These are phyloP conservation scores for Ustilago trichophora DNA, from an alignment of 1,284 basidiomycete genomes.

Conservation along the genomic window DNA sequence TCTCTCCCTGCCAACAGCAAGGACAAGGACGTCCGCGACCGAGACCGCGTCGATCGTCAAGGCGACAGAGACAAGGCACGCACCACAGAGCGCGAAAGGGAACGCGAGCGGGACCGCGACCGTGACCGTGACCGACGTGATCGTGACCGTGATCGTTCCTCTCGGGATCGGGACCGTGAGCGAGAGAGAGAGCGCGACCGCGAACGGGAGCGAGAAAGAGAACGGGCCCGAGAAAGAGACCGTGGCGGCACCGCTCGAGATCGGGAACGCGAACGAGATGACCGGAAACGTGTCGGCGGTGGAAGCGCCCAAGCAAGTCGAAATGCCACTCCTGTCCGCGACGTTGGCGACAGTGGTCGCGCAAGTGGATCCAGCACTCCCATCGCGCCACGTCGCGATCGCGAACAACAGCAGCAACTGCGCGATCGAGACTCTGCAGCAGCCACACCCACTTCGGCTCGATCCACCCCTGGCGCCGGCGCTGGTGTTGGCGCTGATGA, in stretches of 20 bases:
- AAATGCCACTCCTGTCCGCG: constrained; percentile 25
- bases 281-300: constrained; percentile 7
- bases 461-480: constrained; percentile 10
- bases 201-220: not conserved
- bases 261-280: constrained; percentile 4
- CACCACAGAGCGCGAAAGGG: constrained; percentile 19
- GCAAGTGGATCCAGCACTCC: constrained; percentile 18
- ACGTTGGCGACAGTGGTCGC: constrained; percentile 6
- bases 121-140: constrained; percentile 13
- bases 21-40: constrained; percentile 23
- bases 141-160: constrained; percentile 16
- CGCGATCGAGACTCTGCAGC: constrained; percentile 11
- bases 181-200: constrained; percentile 14
- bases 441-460: constrained; percentile 14
- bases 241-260: too few relatives aligned
- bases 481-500: constrained; percentile 9
- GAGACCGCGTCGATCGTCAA: constrained; percentile 20
- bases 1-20: constrained; percentile 4
- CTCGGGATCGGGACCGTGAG: constrained; percentile 4
- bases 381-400: constrained; percentile 20
- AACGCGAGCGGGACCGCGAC: constrained; percentile 11
- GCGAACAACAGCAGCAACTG: constrained; percentile 21
- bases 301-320: constrained; percentile 31
- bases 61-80: constrained; percentile 26
- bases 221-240: not conserved